These are phyloP conservation scores for Eucalyptus sp. DNA, from an alignment of 345 rosid species.

Conservation along the genomic window DNA sequence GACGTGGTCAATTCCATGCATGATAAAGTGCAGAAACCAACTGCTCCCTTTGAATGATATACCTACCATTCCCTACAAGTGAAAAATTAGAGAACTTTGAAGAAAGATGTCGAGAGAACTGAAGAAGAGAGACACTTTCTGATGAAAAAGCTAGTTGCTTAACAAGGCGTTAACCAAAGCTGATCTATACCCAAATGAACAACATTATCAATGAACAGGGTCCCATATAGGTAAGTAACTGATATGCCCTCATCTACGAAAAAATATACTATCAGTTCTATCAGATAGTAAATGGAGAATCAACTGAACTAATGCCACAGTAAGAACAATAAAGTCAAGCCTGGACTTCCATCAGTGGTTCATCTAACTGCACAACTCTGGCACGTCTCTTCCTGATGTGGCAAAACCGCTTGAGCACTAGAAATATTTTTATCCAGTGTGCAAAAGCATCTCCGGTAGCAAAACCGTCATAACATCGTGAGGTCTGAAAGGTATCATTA, in stretches of 20 bases:
- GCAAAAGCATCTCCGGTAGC: too few relatives aligned
- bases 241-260: background rate
- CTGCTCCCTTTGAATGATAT: too few relatives aligned
- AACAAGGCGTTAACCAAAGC: background rate
- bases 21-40: too few relatives aligned
- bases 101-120: background rate
- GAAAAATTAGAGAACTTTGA: background rate
- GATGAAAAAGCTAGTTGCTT: background rate
- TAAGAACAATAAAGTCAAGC: background rate
- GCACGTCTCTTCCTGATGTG: background rate
- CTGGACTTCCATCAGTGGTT: background rate
- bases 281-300: background rate
- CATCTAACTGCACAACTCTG: background rate
- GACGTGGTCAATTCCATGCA: too few relatives aligned
- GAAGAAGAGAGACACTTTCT: background rate
- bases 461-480: too few relatives aligned
- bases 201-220: too few relatives aligned
- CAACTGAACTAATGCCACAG: rapidly evolving
- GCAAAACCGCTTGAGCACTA: background rate
- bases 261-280: background rate
- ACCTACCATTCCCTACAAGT: too few relatives aligned
- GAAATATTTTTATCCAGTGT: too few relatives aligned
- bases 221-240: background rate
- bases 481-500: background rate
- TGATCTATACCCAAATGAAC: background rate